Conservation (phyloP, 768 basidiomycete genomes). For the Mycena haematopus region DNA sequence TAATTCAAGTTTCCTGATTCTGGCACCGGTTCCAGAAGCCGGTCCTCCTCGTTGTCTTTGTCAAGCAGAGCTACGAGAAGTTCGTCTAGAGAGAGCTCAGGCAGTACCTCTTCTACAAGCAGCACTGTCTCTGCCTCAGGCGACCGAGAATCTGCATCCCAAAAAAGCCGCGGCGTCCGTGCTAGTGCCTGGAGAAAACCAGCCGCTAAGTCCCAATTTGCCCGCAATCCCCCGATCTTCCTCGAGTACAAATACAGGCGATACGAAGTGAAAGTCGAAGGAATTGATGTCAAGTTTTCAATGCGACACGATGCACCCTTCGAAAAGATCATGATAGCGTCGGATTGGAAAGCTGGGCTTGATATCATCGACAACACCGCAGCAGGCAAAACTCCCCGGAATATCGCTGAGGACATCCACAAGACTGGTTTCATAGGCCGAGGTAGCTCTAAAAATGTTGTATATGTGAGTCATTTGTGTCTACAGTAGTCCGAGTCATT, state of each 20-base stretch:
- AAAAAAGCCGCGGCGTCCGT: background rate
- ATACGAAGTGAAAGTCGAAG: background rate
- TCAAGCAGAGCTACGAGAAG: background rate
- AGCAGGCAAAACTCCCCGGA: background rate
- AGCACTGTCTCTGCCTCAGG: background rate
- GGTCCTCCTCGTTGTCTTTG: background rate
- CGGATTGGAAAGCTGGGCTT: conserved; percentile 16
- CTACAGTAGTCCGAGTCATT: too few relatives aligned
- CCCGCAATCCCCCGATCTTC: conserved; percentile 6
- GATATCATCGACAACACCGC: too few relatives aligned
- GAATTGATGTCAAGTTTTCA: background rate
- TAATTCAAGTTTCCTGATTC: conserved; percentile 1
- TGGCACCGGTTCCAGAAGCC: background rate
- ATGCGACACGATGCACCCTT: background rate
- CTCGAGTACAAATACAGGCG: conserved; percentile 13
- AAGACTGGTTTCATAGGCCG: conserved; percentile 24
- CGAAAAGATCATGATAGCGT: conserved; percentile 9
- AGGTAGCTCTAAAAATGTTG: conserved; percentile 24
- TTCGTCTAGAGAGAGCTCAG: background rate
- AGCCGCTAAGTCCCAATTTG: background rate
- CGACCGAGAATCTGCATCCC: background rate
- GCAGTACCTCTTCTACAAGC: background rate
- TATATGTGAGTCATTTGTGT: conserved; percentile 28
- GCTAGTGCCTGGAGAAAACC: conserved; percentile 10
- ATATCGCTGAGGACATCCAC: background rate